Evolutionary conservation across 768 basidiomycete genomes (phyloP).

Genomic region (Suillus plorans): DNA sequence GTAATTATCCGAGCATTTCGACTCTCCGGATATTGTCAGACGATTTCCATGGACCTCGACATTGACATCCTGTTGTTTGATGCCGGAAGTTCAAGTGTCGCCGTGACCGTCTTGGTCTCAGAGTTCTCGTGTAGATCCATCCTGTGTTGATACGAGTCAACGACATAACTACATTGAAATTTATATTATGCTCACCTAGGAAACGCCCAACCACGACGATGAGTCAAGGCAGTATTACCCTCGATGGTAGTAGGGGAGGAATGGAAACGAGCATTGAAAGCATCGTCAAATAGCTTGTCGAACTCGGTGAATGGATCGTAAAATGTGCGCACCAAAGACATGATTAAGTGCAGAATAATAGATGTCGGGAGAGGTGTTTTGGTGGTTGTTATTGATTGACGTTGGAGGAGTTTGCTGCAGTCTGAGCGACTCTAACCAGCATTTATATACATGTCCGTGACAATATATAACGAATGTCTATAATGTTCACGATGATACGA

Average conservation of each 20-base stretch:
- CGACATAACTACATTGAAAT: neutral
- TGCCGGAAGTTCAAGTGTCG: conserved; percentile 56
- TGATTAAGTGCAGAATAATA: conserved; percentile 4
- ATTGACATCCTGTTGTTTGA: conserved; percentile 49
- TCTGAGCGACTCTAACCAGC: neutral
- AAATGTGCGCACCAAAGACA: conserved; percentile 25
- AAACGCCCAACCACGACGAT: neutral
- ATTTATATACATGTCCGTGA: neutral
- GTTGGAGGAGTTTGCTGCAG: neutral
- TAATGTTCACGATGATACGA: neutral
- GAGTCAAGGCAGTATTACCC: conserved; percentile 6
- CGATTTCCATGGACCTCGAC: conserved; percentile 52
- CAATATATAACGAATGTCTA: neutral
- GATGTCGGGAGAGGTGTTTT: too few relatives aligned
- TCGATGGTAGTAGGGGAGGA: conserved; percentile 13
- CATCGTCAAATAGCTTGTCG: conserved; percentile 43
- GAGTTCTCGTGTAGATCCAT: conserved; percentile 56
- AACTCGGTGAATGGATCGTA: conserved; percentile 40
- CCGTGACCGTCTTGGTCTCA: conserved; percentile 48
- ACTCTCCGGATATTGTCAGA: conserved; percentile 54
- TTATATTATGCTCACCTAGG: conserved; percentile 27
- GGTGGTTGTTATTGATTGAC: neutral
- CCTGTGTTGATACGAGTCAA: conserved; percentile 26
- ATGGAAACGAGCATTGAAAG: conserved; percentile 25
- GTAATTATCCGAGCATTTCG: conserved; percentile 30